Evolutionary conservation across 495 filamentous ascomycete species (phyloP).

Genomic region (Parachaetomium inaequale): DNA sequence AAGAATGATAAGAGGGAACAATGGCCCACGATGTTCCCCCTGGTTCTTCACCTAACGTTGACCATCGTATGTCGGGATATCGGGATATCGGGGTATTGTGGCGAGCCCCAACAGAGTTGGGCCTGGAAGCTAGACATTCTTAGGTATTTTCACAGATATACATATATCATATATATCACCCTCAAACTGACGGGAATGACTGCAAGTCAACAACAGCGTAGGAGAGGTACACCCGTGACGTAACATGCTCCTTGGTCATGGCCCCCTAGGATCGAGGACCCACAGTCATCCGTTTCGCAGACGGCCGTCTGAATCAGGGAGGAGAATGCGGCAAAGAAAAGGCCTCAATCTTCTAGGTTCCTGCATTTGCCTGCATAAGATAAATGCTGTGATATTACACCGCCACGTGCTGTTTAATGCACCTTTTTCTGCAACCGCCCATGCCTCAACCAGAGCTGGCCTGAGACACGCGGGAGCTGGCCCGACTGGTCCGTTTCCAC

Average conservation of each 20-base stretch:
- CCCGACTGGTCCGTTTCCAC: background rate
- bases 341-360: background rate
- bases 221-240: background rate
- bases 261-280: no score
- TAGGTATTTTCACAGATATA: background rate
- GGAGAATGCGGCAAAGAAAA: no score
- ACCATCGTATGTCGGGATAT: background rate
- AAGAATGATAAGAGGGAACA: background rate
- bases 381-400: background rate
- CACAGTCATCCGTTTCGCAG: background rate
- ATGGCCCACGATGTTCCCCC: background rate
- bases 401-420: background rate
- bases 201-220: background rate
- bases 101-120: no score
- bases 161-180: background rate
- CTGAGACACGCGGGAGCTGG: slow-evolving; percentile 3
- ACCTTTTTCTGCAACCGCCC: background rate
- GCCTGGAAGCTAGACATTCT: background rate
- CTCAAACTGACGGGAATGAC: no score
- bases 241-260: background rate
- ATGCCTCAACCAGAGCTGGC: background rate
- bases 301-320: no score
- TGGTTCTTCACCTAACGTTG: background rate
- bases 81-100: no score
- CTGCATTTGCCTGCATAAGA: background rate